These are phyloP conservation scores for Fusarium luffae DNA, from an alignment of 2,329 filamentous ascomycete genomes.

Conservation along the genomic window DNA sequence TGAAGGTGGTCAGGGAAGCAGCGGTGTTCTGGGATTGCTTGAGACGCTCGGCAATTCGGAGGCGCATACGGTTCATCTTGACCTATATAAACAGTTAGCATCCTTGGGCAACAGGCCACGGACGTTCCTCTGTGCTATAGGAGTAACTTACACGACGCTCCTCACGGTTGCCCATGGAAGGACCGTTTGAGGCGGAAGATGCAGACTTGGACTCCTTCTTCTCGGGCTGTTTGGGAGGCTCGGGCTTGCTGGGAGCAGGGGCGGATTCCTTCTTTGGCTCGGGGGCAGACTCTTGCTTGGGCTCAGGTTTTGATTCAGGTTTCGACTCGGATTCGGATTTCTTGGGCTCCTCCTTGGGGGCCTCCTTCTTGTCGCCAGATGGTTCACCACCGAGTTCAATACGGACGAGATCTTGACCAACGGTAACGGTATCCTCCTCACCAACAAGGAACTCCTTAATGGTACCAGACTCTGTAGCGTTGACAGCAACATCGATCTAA, in stretches of 20 bases:
- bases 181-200: constrained; percentile 41
- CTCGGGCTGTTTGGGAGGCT: constrained; percentile 35
- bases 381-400: constrained; percentile 79
- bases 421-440: constrained; percentile 94
- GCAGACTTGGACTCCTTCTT: constrained; percentile 46
- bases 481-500: constrained; percentile 96
- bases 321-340: constrained; percentile 51
- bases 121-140: not conserved
- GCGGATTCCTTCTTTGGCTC: constrained; percentile 51
- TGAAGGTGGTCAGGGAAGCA: constrained; percentile 96
- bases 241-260: constrained; percentile 43
- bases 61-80: constrained; percentile 99
- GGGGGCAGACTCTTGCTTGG: constrained; percentile 46
- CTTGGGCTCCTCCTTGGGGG: constrained; percentile 41
- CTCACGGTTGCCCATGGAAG: constrained; percentile 76
- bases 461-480: constrained; percentile 88
- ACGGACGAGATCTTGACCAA: constrained; percentile 90
- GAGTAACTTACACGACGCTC: constrained; percentile 80
- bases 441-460: constrained; percentile 92
- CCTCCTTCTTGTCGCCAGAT: constrained; percentile 53
- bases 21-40: constrained; percentile 99
- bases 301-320: constrained; percentile 51
- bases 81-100: constrained; percentile 65
- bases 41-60: constrained; percentile 94
- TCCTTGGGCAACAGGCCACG: not conserved